Percentiles rank a stretch among this genome's conserved stretches.
These are phyloP conservation scores for Usnea hakonensis DNA, from an alignment of 495 filamentous ascomycete species.

Conservation along the genomic window DNA sequence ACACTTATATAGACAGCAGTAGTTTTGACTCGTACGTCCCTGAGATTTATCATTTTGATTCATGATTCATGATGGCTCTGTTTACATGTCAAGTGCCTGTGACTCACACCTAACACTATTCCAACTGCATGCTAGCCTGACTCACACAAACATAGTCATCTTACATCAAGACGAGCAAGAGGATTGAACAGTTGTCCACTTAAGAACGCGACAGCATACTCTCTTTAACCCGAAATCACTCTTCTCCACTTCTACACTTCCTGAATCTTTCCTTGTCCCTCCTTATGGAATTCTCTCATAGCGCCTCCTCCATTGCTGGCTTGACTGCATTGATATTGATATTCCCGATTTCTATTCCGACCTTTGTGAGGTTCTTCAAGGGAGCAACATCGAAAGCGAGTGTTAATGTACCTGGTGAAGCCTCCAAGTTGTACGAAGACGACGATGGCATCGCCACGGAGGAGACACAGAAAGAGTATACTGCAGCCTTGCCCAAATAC, in stretches of 20 bases:
- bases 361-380: not conserved
- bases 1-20: too few species aligned
- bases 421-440: slow-evolving; percentile 46
- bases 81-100: too few species aligned
- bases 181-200: not conserved
- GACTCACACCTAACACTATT: not conserved
- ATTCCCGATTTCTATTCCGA: not conserved
- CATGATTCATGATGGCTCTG: too few species aligned
- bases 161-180: not conserved
- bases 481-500: slow-evolving; percentile 41
- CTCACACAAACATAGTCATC: not conserved
- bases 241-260: not conserved
- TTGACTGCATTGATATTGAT: not conserved
- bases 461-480: slow-evolving; percentile 47
- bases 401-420: not conserved
- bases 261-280: not conserved
- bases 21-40: too few species aligned
- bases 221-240: not conserved
- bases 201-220: not conserved
- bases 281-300: not conserved
- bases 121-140: not conserved
- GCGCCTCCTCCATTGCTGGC: not conserved
- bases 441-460: slow-evolving; percentile 53
- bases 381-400: not conserved
- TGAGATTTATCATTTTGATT: too few species aligned